Evolutionary conservation across 1,284 basidiomycete species (phyloP).

Genomic region (Fomitopsis betulina): DNA sequence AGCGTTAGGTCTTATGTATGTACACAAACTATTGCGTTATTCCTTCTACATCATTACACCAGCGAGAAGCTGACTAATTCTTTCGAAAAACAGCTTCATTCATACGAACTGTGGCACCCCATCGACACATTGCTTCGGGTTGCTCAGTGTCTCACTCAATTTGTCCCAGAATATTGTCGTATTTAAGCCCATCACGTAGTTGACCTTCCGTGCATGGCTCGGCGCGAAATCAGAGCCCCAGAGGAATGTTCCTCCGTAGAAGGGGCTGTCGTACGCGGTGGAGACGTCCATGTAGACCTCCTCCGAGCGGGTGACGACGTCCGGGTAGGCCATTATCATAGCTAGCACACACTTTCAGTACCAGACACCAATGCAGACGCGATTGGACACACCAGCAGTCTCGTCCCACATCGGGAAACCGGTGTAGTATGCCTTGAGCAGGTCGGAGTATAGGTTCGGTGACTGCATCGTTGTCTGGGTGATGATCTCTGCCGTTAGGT

Average conservation of each 20-base stretch:
- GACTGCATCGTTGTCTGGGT: neutral
- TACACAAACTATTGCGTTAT: neutral
- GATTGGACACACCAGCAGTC: neutral
- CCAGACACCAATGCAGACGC: too few species aligned
- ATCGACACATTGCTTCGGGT: neutral
- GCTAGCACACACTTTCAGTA: neutral
- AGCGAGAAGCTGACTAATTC: too few species aligned
- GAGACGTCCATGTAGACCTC: constrained; percentile 3
- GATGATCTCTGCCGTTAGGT: neutral
- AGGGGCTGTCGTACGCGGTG: neutral
- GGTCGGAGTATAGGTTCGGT: constrained; percentile 1
- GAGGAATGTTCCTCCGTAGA: neutral
- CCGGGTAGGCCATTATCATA: constrained; percentile 1
- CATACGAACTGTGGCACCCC: neutral
- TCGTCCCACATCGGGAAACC: neutral
- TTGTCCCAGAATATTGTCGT: constrained; percentile 1
- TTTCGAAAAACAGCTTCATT: neutral
- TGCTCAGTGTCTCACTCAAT: neutral
- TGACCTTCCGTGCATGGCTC: neutral
- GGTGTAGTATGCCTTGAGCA: neutral
- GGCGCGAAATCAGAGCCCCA: constrained; percentile 1
- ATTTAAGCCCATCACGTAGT: neutral
- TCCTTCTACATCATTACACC: too few species aligned
- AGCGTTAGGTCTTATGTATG: neutral
- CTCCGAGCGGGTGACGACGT: neutral